Percentiles rank a stretch among this genome's conserved stretches.
phyloP scores from a whole-genome alignment of 495 filamentous ascomycete genomes.

The Trichoderma asperelloides region DNA sequence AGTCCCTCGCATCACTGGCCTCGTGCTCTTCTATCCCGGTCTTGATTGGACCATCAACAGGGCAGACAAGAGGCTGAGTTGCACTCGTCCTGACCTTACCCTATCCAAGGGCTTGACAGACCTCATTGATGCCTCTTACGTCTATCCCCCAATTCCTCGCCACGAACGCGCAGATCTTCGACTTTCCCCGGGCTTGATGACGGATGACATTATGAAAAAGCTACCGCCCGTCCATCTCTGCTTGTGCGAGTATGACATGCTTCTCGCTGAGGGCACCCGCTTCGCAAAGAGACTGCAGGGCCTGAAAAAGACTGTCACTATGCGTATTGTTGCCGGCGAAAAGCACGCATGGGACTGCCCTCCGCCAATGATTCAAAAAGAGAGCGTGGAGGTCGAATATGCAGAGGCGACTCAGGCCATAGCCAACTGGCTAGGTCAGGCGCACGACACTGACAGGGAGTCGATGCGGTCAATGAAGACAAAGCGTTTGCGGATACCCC shows the following conservation, averaged over 20 bases:
- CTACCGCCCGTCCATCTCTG: slow-evolving; percentile 43
- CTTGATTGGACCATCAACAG: slow-evolving; percentile 74
- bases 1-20: slow-evolving; percentile 26
- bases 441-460: slow-evolving; percentile 5
- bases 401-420: slow-evolving; percentile 13
- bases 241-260: slow-evolving; percentile 88
- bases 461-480: slow-evolving; percentile 10
- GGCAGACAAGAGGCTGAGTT: slow-evolving; percentile 55
- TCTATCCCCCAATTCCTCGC: slow-evolving; percentile 38
- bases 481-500: background rate
- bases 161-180: slow-evolving; percentile 26
- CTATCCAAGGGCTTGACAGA: slow-evolving; percentile 65
- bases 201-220: slow-evolving; percentile 28
- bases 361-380: slow-evolving; percentile 30
- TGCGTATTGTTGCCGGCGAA: slow-evolving; percentile 53
- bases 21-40: slow-evolving; percentile 74
- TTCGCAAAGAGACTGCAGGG: slow-evolving; percentile 52
- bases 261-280: slow-evolving; percentile 64
- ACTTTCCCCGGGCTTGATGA: slow-evolving; percentile 31
- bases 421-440: slow-evolving; percentile 13
- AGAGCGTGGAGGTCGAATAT: slow-evolving; percentile 17
- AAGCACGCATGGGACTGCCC: slow-evolving; percentile 72
- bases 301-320: slow-evolving; percentile 50
- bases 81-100: slow-evolving; percentile 58
- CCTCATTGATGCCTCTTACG: slow-evolving; percentile 81